These are phyloP conservation scores for Biscogniauxia marginata DNA, from an alignment of 2,329 filamentous ascomycete species.

Conservation along the genomic window DNA sequence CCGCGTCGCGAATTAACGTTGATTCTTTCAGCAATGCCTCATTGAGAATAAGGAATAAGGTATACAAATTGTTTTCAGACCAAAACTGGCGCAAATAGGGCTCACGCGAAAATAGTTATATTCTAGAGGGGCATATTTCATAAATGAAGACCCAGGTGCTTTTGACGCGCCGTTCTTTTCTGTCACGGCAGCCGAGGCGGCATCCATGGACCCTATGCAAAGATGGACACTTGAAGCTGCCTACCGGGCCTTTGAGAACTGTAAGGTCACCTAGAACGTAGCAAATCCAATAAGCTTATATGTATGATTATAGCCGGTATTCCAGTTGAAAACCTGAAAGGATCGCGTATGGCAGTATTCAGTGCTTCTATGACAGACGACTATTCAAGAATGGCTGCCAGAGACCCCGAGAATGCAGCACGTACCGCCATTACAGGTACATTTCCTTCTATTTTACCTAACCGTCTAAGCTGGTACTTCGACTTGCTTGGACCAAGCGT, in stretches of 20 bases:
- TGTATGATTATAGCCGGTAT: slow-evolving; percentile 32
- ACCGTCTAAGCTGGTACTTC: slow-evolving; percentile 42
- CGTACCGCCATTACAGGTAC: slow-evolving; percentile 35
- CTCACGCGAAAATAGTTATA: slow-evolving; percentile 25
- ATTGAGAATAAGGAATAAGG: slow-evolving; percentile 10
- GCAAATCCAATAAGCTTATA: not conserved
- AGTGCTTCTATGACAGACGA: slow-evolving; percentile 39
- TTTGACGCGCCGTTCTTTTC: slow-evolving; percentile 43
- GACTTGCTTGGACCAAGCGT: slow-evolving; percentile 37
- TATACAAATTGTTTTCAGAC: not conserved
- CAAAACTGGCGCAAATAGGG: slow-evolving; percentile 4
- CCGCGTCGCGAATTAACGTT: slow-evolving; percentile 30
- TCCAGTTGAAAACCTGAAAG: slow-evolving; percentile 26
- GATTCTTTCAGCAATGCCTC: slow-evolving; percentile 24
- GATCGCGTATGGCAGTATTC: slow-evolving; percentile 35
- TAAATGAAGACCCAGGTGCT: slow-evolving; percentile 32
- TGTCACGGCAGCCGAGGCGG: slow-evolving; percentile 35
- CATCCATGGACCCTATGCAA: slow-evolving; percentile 39
- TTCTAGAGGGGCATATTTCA: slow-evolving; percentile 30
- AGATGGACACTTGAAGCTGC: slow-evolving; percentile 34
- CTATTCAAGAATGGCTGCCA: slow-evolving; percentile 30
- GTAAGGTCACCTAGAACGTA: slow-evolving; percentile 15
- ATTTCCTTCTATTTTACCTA: slow-evolving; percentile 34
- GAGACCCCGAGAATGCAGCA: slow-evolving; percentile 35
- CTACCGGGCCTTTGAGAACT: slow-evolving; percentile 39